Evolutionary conservation across 441 rosid species (phyloP).

Genomic region (Macaranga tanarius): DNA sequence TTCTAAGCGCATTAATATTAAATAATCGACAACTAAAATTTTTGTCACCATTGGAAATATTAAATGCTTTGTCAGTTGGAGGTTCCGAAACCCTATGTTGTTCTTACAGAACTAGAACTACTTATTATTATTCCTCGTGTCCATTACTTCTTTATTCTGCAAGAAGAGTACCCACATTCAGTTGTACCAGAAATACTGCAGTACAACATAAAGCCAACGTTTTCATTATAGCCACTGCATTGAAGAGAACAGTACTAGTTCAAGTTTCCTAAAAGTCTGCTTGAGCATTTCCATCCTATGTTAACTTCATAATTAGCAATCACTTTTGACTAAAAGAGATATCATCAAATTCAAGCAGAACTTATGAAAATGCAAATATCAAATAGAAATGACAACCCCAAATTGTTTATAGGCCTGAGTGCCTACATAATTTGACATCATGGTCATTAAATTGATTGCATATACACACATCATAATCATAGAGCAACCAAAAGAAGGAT

Average conservation of each 20-base stretch:
- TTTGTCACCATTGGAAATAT: neutral
- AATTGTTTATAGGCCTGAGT: neutral
- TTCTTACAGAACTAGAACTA: neutral
- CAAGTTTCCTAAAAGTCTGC: neutral
- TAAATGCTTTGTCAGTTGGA: neutral
- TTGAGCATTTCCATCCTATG: too few species aligned
- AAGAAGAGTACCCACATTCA: neutral
- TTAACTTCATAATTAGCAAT: neutral
- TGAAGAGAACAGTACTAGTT: neutral
- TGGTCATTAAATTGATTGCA: neutral
- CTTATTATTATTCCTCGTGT: neutral
- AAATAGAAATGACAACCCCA: neutral
- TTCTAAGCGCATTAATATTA: neutral
- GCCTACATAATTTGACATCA: conserved; percentile 1
- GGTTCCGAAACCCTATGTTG: neutral
- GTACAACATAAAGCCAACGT: neutral
- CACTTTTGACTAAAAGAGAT: neutral
- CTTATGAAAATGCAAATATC: neutral
- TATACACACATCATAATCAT: neutral
- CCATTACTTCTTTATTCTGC: neutral
- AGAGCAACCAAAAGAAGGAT: neutral
- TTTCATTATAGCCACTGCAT: neutral
- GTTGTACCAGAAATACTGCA: neutral
- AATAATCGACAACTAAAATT: neutral
- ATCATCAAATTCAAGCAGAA: neutral